These are phyloP conservation scores for Barbatosphaeria neglecta DNA, from an alignment of 495 filamentous ascomycete genomes.

Conservation along the genomic window DNA sequence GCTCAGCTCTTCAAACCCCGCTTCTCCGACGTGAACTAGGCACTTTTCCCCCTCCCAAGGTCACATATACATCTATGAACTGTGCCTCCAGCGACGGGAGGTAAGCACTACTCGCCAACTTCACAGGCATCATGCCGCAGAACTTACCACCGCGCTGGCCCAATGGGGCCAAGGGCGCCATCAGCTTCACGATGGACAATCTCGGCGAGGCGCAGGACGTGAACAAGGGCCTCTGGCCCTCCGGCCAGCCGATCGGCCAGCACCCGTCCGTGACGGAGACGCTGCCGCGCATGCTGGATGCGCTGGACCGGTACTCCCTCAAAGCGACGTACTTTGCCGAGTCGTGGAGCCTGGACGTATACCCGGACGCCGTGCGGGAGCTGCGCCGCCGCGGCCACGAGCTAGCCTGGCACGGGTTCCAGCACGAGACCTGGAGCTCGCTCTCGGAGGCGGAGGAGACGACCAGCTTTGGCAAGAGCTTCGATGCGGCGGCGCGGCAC, in stretches of 20 bases:
- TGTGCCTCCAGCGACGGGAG: no score
- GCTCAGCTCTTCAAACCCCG: no score
- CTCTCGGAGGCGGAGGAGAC: slow-evolving; percentile 7
- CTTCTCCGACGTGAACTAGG: no score
- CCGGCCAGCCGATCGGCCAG: slow-evolving; percentile 11
- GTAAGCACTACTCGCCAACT: no score
- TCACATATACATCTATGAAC: no score
- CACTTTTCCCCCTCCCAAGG: no score
- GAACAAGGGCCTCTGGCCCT: slow-evolving; percentile 10
- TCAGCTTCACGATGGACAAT: slow-evolving; percentile 26
- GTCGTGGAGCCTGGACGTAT: slow-evolving; percentile 20
- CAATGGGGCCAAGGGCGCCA: slow-evolving; percentile 15
- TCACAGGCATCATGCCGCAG: not conserved
- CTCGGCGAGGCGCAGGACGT: slow-evolving; percentile 28
- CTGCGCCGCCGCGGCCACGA: slow-evolving; percentile 13
- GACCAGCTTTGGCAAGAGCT: slow-evolving; percentile 13
- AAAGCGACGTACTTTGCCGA: slow-evolving; percentile 23
- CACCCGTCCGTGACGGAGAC: slow-evolving; percentile 15
- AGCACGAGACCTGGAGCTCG: slow-evolving; percentile 18
- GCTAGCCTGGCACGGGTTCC: slow-evolving; percentile 23
- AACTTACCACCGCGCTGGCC: slow-evolving; percentile 19
- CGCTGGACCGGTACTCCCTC: slow-evolving; percentile 12
- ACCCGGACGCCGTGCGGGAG: slow-evolving; percentile 9
- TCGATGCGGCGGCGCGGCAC: slow-evolving; percentile 1
- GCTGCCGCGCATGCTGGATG: slow-evolving; percentile 19